These are phyloP conservation scores for Tylopilus sp. DNA, from an alignment of 1,284 basidiomycete species.

Conservation along the genomic window DNA sequence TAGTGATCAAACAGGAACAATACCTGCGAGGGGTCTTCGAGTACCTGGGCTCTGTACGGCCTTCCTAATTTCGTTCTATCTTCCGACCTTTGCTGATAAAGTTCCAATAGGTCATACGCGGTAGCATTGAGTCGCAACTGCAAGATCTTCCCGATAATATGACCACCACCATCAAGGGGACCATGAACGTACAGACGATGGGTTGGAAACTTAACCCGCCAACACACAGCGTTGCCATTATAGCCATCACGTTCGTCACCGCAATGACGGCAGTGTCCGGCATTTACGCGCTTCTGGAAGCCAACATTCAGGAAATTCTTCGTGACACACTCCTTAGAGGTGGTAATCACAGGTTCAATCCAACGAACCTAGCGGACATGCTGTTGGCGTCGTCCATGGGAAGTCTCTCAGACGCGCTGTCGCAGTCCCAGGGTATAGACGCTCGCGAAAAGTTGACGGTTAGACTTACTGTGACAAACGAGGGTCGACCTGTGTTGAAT, in stretches of 20 bases:
- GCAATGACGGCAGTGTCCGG: not conserved
- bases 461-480: not conserved
- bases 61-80: not conserved
- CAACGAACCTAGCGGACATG: not conserved
- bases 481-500: not conserved
- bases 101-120: not conserved
- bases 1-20: not conserved
- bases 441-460: not conserved
- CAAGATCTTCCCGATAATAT: not conserved
- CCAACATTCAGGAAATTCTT: not conserved
- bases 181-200: not conserved
- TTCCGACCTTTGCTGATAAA: not conserved
- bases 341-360: not conserved
- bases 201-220: not conserved
- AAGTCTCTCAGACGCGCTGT: not conserved
- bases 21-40: not conserved
- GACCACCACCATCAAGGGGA: not conserved
- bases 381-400: not conserved
- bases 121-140: too few relatives aligned
- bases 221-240: not conserved
- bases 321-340: not conserved
- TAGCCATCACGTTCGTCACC: not conserved
- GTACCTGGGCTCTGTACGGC: not conserved
- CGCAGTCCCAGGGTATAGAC: not conserved
- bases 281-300: not conserved